These are phyloP conservation scores for Aspergillus sp. DNA, from an alignment of 2,329 filamentous ascomycete species.

Conservation along the genomic window DNA sequence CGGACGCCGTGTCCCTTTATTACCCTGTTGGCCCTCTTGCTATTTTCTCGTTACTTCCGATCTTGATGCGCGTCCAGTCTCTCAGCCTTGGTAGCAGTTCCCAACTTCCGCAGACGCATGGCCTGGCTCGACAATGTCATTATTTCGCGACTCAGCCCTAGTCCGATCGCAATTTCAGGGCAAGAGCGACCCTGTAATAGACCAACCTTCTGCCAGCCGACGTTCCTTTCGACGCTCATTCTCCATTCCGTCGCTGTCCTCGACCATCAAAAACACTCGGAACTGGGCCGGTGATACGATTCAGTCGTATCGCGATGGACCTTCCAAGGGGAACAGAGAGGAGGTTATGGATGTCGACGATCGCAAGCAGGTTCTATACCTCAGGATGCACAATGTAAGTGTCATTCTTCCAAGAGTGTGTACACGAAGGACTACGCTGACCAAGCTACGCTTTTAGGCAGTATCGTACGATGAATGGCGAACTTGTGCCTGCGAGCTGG, in stretches of 20 bases:
- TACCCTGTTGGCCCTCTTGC: no score
- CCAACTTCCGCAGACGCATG: constrained; percentile 13
- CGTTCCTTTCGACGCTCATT: constrained; percentile 17
- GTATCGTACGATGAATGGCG: constrained; percentile 64
- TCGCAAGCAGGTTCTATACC: constrained; percentile 52
- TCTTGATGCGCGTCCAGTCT: no score
- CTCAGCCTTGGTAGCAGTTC: background rate
- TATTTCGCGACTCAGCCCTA: constrained; percentile 23
- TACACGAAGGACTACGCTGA: constrained; percentile 3
- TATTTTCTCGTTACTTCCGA: no score
- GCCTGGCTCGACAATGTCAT: constrained; percentile 20
- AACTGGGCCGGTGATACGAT: constrained; percentile 27
- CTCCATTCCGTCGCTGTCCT: constrained; percentile 25
- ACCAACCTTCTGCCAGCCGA: constrained; percentile 2
- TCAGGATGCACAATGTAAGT: constrained; percentile 58
- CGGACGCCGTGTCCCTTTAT: no score
- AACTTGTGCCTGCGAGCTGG: constrained; percentile 64
- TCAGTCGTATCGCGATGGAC: constrained; percentile 42
- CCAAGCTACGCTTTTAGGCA: constrained; percentile 42
- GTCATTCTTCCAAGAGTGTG: background rate
- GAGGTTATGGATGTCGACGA: constrained; percentile 44
- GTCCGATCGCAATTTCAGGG: constrained; percentile 20
- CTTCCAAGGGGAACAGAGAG: constrained; percentile 43
- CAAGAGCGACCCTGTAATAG: constrained; percentile 6
- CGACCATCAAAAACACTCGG: constrained; percentile 24